Conservation (phyloP, 176 grass and related monocot genomes). For the Oryza rufipogon region DNA sequence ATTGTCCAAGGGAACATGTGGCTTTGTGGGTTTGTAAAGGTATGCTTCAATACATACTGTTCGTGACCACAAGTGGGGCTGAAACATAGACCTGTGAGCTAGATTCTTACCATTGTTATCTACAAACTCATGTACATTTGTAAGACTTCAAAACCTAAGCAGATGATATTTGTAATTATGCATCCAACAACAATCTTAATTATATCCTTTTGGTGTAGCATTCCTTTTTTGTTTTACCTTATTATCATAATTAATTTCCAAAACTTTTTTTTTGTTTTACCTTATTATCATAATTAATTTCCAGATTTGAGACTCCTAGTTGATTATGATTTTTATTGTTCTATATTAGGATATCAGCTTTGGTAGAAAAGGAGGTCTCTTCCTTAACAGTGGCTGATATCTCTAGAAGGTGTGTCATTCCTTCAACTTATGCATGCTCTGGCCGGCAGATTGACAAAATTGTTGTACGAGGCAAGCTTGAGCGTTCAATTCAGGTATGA, state of each 20-base stretch:
- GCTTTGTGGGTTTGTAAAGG: not conserved
- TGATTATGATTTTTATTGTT: conserved; percentile 24
- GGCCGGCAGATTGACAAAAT: conserved; percentile 57
- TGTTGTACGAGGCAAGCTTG: conserved; percentile 61
- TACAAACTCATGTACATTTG: not conserved
- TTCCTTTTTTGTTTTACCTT: not conserved
- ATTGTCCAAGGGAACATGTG: not conserved
- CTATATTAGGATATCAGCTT: conserved; percentile 37
- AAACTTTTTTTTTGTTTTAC: not conserved
- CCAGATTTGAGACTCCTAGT: not conserved
- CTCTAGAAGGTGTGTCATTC: conserved; percentile 43
- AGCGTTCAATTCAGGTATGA: conserved; percentile 71
- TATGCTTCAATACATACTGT: not conserved
- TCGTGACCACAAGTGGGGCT: not conserved
- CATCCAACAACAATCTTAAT: not conserved
- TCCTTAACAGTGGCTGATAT: conserved; percentile 54
- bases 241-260: conserved; percentile 8
- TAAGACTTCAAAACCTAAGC: not conserved
- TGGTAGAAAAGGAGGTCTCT: conserved; percentile 49
- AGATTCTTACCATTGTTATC: not conserved
- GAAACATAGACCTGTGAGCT: not conserved
- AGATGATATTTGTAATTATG: not conserved
- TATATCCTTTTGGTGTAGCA: not conserved
- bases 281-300: conserved; percentile 17
- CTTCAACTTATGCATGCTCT: conserved; percentile 56